A percentile compares a stretch with the other conserved stretches of the same genome.
Conservation (phyloP, 1,284 basidiomycete genomes). For the Fistulina hepatica region DNA sequence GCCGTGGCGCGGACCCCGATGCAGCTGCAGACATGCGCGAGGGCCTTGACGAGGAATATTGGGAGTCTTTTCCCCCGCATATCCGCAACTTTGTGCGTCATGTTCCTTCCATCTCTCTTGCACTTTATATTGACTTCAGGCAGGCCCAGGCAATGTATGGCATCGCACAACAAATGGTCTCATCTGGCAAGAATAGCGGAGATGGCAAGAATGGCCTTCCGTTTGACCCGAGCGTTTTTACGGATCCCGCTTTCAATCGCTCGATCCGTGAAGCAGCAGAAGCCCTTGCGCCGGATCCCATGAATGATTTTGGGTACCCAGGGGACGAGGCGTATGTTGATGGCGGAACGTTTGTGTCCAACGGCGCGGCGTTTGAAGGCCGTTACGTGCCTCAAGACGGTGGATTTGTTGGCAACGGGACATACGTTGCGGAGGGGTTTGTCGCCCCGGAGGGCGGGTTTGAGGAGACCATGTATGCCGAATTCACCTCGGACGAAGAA, state of each 20-base stretch:
- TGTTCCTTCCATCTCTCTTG: constrained; percentile 1
- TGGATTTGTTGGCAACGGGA: constrained; percentile 2
- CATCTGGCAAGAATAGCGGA: constrained; percentile 30
- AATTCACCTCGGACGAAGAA: no score
- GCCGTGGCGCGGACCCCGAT: constrained; percentile 5
- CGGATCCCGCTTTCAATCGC: constrained; percentile 41
- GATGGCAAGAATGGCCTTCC: constrained; percentile 21
- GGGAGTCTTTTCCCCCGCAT: constrained; percentile 4
- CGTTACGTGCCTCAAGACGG: neutral
- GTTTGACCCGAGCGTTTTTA: constrained; percentile 45
- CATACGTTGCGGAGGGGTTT: neutral
- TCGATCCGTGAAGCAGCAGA: constrained; percentile 43
- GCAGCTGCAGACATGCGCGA: neutral
- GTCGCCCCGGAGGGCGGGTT: neutral
- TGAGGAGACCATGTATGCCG: no score
- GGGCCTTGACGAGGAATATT: constrained; percentile 2
- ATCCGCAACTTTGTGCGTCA: constrained; percentile 7
- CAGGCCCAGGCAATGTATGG: constrained; percentile 52
- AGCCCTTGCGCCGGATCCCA: constrained; percentile 26
- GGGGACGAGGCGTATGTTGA: no score
- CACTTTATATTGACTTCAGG: neutral
- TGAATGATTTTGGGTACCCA: neutral
- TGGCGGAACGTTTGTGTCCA: no score
- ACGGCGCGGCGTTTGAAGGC: neutral
- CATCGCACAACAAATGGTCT: constrained; percentile 58